Conservation (phyloP, 495 filamentous ascomycete species). For the Aspergillus affinis region DNA sequence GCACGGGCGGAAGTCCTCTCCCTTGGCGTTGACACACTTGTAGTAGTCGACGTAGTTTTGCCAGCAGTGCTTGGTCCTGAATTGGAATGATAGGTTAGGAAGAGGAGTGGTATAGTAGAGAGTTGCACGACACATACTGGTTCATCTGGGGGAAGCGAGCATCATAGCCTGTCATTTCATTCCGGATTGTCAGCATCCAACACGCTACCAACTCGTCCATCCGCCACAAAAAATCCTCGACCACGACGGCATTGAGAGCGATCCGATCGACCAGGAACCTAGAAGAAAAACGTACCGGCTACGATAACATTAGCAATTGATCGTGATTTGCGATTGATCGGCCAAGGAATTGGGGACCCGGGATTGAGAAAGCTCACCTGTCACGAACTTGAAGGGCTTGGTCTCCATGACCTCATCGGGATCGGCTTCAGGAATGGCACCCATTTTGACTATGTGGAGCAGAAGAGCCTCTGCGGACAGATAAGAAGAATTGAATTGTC, state of each 20-base stretch:
- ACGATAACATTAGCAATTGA: conserved; percentile 48
- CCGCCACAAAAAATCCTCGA: conserved; percentile 18
- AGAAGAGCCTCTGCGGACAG: conserved; percentile 25
- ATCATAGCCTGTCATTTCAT: conserved; percentile 74
- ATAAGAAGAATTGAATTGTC: conserved; percentile 19
- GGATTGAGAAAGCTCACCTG: conserved; percentile 64
- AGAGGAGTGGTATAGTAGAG: neutral
- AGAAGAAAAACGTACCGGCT: conserved; percentile 44
- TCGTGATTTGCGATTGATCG: conserved; percentile 31
- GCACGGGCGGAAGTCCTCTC: conserved; percentile 98
- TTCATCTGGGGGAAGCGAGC: conserved; percentile 99
- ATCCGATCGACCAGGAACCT: conserved; percentile 19
- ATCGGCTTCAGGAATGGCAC: conserved; percentile 71
- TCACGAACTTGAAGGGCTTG: conserved; percentile 99
- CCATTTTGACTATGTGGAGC: conserved; percentile 40
- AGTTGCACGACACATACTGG: conserved; percentile 55
- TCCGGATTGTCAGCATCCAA: conserved; percentile 33
- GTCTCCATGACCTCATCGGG: conserved; percentile 81
- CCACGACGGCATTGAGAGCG: conserved; percentile 13
- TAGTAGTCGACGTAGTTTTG: conserved; percentile 99
- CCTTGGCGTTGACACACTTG: conserved; percentile 98
- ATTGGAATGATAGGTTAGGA: conserved; percentile 12
- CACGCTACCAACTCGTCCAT: conserved; percentile 8
- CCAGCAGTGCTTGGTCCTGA: conserved; percentile 85
- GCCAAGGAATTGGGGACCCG: conserved; percentile 21